Evolutionary conservation across 164 flowering plant species (phyloP), one percentile per base, ranked within the genome.

Genomic region (Stephania japonica): DNA sequence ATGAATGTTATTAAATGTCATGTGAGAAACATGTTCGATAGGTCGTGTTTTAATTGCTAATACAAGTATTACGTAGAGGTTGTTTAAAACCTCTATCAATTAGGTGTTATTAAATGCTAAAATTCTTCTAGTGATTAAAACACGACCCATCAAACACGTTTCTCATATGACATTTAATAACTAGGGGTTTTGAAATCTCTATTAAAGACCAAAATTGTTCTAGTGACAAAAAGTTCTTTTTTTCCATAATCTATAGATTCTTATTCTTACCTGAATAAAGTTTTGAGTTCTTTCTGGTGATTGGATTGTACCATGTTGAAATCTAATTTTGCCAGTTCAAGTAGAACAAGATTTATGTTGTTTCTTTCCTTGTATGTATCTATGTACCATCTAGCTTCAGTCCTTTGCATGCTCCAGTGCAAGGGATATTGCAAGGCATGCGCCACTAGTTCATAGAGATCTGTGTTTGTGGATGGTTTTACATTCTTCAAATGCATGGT

Each of bases 371-470:
- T 73, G 27, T 73, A 76, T 2, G 32, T 7, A 47, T 76, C 78
- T 7, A 83, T 76, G 76, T 71, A 83, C 85, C 82, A 76, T 18
- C 76, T 73, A 6, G 83, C 76, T 43, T 80, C 83, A 42, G 71
- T 4, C 41, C 79, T 73, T 61, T 27, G 71, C 43, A 70, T 65
- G 32, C 81, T 76, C 76, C 79, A 73, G 64, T 78, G 80, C 27
- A 76, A 41, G 3, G 85, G 85, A 25, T 78, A 27, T 53, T 80
- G 77, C 72, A 80, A 59, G 7, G 85, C 75, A 71, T 72, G 83
- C 7, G 13, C 43, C 47, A 76, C 83, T 66, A 61, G 42, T 53
- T 27, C 12, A 23, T 71, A 71, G 11, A 75, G 11, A 18, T 32
- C 16, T 26, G 26, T 25, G 3, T 69, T 26, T 10, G 68, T 19